phyloP scores from a whole-genome alignment of 192 early-diverging fungal genomes.

The Backusella morwellensis region DNA sequence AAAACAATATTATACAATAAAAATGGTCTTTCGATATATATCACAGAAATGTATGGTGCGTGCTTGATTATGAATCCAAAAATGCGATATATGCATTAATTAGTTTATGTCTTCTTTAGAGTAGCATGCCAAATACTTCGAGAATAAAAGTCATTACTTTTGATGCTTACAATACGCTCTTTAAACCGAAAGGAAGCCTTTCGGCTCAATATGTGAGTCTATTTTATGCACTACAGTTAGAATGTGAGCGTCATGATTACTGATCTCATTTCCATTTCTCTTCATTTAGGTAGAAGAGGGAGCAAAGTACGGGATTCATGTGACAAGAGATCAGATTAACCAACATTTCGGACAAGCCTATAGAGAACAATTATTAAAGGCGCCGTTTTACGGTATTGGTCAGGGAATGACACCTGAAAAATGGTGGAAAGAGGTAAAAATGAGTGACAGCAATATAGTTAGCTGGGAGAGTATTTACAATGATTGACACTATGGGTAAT shows the following conservation, averaged over 20 bases:
- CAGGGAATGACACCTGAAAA: slow-evolving; percentile 39
- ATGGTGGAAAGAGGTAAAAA: slow-evolving; percentile 57
- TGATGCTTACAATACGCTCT: slow-evolving; percentile 62
- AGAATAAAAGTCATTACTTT: slow-evolving; percentile 56
- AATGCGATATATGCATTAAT: not conserved
- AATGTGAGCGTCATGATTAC: not conserved
- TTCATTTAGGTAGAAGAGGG: slow-evolving; percentile 33
- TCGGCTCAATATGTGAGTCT: slow-evolving; percentile 40
- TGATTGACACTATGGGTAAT: not conserved
- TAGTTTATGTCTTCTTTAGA: not conserved
- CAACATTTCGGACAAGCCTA: slow-evolving; percentile 40
- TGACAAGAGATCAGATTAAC: slow-evolving; percentile 31
- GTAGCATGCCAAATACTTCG: not conserved
- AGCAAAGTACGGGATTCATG: slow-evolving; percentile 40
- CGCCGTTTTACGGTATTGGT: slow-evolving; percentile 53
- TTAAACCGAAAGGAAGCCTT: slow-evolving; percentile 46
- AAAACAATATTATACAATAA: not conserved
- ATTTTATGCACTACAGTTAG: not conserved
- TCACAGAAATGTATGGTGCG: not conserved
- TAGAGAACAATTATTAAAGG: slow-evolving; percentile 30
- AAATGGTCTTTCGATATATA: slow-evolving; percentile 5
- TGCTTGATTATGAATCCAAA: too few relatives aligned
- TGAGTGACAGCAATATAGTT: not conserved
- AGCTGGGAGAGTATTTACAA: not conserved
- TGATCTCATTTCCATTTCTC: too few relatives aligned